phyloP scores from a whole-genome alignment of 108 stramenopile genomes.

The Nitzschia inconspicua region DNA sequence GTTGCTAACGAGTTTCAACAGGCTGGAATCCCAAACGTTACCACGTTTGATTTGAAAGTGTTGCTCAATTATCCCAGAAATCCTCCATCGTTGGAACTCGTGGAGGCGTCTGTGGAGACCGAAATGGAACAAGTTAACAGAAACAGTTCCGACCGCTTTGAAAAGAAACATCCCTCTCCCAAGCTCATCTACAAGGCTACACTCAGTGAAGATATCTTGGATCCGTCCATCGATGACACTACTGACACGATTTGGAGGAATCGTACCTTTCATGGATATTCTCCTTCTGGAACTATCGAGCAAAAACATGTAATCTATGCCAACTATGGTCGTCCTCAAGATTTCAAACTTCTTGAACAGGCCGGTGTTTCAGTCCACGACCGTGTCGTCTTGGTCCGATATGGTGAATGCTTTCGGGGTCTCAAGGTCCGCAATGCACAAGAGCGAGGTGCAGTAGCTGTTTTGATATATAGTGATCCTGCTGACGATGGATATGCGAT shows the following conservation, averaged over 20 bases:
- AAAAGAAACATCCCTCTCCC: not conserved
- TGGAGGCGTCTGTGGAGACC: not conserved
- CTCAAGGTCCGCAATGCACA: constrained; percentile 72
- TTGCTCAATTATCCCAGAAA: constrained; percentile 47
- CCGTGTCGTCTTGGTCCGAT: constrained; percentile 56
- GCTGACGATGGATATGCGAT: constrained; percentile 46
- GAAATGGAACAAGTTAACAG: not conserved
- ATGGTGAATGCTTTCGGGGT: constrained; percentile 71
- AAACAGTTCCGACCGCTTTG: not conserved
- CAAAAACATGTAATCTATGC: constrained; percentile 47
- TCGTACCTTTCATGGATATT: constrained; percentile 62
- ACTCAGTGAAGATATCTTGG: constrained; percentile 39
- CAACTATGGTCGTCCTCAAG: constrained; percentile 67
- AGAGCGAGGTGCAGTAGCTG: constrained; percentile 42
- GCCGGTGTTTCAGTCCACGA: constrained; percentile 38
- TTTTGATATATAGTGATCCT: constrained; percentile 61
- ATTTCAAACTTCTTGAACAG: constrained; percentile 49
- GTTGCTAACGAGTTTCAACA: constrained; percentile 29
- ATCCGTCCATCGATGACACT: constrained; percentile 37
- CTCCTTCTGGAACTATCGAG: constrained; percentile 41
- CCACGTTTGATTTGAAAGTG: constrained; percentile 39
- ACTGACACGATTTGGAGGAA: constrained; percentile 56
- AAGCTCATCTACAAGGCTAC: constrained; percentile 33
- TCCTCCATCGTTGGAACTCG: not conserved
- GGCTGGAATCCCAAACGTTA: constrained; percentile 32